Base-by-base conservation (phyloP, 2,329 filamentous ascomycete species). In the Xylaria sp. region DNA sequence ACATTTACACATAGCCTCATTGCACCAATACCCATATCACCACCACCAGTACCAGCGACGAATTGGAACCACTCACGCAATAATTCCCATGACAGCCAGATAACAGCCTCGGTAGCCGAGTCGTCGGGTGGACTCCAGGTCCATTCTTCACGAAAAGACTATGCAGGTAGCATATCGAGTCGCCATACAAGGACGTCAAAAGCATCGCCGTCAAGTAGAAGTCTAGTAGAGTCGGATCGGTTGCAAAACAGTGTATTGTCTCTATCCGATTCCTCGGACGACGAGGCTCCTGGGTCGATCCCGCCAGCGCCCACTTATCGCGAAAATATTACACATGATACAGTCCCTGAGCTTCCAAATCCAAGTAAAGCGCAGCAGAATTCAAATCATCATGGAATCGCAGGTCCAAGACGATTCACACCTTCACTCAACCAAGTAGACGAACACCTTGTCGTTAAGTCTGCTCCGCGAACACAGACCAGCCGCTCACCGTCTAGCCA, bases 191-290 rank as follows among this genome's bases (percentile, higher is more conserved):
- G 85, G 51, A 87, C 85, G 0, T 88, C 87, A 1, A 86, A 84
- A 73, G 84, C 84, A 0, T 88, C 86, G 0, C 82, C 81, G 18
- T 87, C 86, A 0, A 80, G 81, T 10, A 81, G 76, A 37, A 87
- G 86, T 72, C 78, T 87, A 18, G 76, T 83, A 7, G 84, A 85
- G 44, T 81, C 85, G 1, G 86, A 89, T 69, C 79, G 88, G 6
- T 82, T 86, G 51, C 82, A 86, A 61, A 87, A 82, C 68, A 89
- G 87, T 69, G 82, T 89, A 0, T 78, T 89, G 15, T 86, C 87
- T 1, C 81, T 89, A 0, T 88, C 87, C 1, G 78, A 80, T 1
- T 88, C 87, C 44, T 74, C 72, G 0, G 87, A 89, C 66, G 85
- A 86, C 5, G 82, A 80, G 32, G 75, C 74, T 20, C 74, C 75